phyloP scores from a whole-genome alignment of 768 basidiomycete genomes.

The Agrocybe chaxingu region DNA sequence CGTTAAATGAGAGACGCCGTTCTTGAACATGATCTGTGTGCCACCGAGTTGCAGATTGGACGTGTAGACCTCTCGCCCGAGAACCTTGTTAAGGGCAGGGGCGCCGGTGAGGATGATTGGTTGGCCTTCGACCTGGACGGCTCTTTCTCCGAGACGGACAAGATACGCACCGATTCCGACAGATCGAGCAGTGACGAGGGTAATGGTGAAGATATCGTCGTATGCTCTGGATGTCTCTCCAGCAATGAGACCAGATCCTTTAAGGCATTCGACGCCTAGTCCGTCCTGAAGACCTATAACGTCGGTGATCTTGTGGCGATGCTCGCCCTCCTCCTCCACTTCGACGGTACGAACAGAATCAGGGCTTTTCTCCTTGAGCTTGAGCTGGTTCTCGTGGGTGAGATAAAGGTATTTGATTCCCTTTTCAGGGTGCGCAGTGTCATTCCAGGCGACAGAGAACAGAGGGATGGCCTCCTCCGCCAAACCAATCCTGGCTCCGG shows the following conservation, averaged over 20 bases:
- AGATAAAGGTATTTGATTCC: conserved; percentile 96
- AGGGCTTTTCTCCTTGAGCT: conserved; percentile 82
- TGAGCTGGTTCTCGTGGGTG: conserved; percentile 86
- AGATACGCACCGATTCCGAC: conserved; percentile 99
- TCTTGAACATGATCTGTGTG: conserved; percentile 99
- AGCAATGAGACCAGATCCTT: conserved; percentile 96
- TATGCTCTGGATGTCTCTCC: conserved; percentile 98
- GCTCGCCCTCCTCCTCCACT: conserved; percentile 82
- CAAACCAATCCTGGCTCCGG: conserved; percentile 93
- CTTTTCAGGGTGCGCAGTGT: conserved; percentile 81
- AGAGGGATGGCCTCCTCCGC: conserved; percentile 88
- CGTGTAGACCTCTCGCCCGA: conserved; percentile 98
- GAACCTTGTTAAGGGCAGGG: conserved; percentile 95
- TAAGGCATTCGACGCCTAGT: conserved; percentile 93
- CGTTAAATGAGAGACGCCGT: conserved; percentile 95
- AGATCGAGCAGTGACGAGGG: conserved; percentile 96
- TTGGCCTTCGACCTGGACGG: conserved; percentile 98
- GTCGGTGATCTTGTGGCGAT: conserved; percentile 91
- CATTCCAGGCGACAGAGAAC: conserved; percentile 92
- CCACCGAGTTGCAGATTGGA: conserved; percentile 98
- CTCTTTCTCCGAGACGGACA: conserved; percentile 94
- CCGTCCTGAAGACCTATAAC: conserved; percentile 98
- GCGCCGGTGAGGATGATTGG: conserved; percentile 99
- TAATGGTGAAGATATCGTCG: conserved; percentile 99
- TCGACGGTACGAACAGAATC: conserved; percentile 79